Conservation (phyloP, 768 basidiomycete genomes). For the Lactifluus piperatus region DNA sequence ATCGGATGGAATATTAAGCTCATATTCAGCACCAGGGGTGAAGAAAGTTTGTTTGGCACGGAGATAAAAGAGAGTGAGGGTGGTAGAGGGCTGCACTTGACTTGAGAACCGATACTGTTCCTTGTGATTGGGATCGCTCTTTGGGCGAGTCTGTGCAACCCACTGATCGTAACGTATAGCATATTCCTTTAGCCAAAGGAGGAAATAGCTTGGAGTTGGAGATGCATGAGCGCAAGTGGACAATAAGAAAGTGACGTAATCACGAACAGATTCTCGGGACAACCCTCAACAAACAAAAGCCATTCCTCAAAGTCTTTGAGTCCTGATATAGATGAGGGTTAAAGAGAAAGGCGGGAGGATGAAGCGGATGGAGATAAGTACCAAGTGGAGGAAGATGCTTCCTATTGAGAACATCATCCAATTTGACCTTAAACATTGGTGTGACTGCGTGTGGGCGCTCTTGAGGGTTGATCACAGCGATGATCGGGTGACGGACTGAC, state of each 20-base stretch:
- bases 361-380: conserved; percentile 22
- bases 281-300: conserved; percentile 68
- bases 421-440: conserved; percentile 54
- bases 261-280: conserved; percentile 64
- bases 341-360: neutral
- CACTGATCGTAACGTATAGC: conserved; percentile 39
- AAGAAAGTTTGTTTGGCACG: conserved; percentile 79
- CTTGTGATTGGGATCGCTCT: conserved; percentile 5
- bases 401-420: conserved; percentile 69
- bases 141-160: conserved; percentile 23
- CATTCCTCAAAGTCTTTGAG: conserved; percentile 59
- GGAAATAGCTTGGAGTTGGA: conserved; percentile 48
- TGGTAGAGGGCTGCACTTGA: conserved; percentile 22
- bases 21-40: conserved; percentile 60
- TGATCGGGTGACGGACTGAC: conserved; percentile 25
- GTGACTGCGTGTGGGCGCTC: conserved; percentile 31
- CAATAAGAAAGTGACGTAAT: neutral
- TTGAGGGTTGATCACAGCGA: neutral
- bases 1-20: conserved; percentile 61
- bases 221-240: neutral
- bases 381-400: conserved; percentile 75
- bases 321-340: neutral
- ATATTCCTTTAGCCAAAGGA: conserved; percentile 77
- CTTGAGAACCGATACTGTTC: conserved; percentile 18
- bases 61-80: conserved; percentile 64